Percentiles rank a stretch among this genome's conserved stretches.
phyloP scores from a whole-genome alignment of 2,329 filamentous ascomycete species.

The Fusarium acutatum region DNA sequence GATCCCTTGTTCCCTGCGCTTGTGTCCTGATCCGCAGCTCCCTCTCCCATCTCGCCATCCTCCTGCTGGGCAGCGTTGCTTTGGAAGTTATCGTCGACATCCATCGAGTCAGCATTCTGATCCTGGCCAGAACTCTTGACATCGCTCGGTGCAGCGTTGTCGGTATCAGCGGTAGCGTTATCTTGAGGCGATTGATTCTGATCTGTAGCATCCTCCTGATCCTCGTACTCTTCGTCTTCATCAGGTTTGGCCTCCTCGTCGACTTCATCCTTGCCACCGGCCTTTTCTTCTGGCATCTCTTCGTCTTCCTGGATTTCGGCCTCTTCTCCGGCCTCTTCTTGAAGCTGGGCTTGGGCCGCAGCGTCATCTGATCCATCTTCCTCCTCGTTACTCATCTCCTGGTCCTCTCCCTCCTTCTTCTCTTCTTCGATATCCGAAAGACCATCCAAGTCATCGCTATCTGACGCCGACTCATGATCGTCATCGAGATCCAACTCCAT shows the following conservation, averaged over 20 bases:
- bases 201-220: slow-evolving; percentile 60
- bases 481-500: slow-evolving; percentile 86
- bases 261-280: slow-evolving; percentile 52
- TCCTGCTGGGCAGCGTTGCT: slow-evolving; percentile 71
- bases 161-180: slow-evolving; percentile 61
- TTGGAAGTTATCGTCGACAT: slow-evolving; percentile 69
- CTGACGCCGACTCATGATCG: slow-evolving; percentile 65
- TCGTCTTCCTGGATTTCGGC: slow-evolving; percentile 68
- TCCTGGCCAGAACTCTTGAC: slow-evolving; percentile 71
- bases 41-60: slow-evolving; percentile 71
- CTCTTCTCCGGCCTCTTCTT: slow-evolving; percentile 48
- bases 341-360: slow-evolving; percentile 49
- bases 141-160: slow-evolving; percentile 72
- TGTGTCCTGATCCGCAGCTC: slow-evolving; percentile 69
- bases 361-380: slow-evolving; percentile 51
- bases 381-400: slow-evolving; percentile 50
- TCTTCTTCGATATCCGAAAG: slow-evolving; percentile 64
- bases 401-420: slow-evolving; percentile 48
- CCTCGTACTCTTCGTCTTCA: slow-evolving; percentile 65
- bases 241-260: slow-evolving; percentile 54
- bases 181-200: slow-evolving; percentile 52
- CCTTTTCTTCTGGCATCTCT: slow-evolving; percentile 59
- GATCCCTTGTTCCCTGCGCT: slow-evolving; percentile 70
- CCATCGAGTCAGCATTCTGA: slow-evolving; percentile 68
- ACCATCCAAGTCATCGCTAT: slow-evolving; percentile 66